Evolutionary conservation across 1,284 basidiomycete genomes (phyloP), one percentile per base, ranked within the genome.

Genomic region (Omphalotus olearius): DNA sequence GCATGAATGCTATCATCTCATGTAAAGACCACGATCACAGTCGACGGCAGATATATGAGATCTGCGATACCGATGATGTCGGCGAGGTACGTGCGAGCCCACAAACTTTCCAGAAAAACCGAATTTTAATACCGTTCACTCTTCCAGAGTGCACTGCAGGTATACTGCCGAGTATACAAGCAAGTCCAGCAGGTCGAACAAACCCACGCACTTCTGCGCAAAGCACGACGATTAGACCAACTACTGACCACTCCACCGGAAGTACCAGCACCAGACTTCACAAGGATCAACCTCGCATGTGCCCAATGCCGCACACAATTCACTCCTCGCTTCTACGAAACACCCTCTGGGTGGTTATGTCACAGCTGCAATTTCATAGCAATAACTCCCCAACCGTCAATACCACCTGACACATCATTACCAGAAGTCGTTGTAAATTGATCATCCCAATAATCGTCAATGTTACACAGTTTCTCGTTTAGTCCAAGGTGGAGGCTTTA

Each of bases 131-230:
- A 45, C 35, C 47, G 56, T 49, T 30, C 44, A 38, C 16, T 47
- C 16, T 20, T 37, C 43, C 47, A 26, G 41, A 94, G 88, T 92
- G 88, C 91, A 1, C 75, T 97, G 17, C 91, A 96, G 69, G 79
- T 91, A 13, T 97, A 90, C 66, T 87, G 85, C 38, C 78, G 78
- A 50, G 78, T 82, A 7, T 95, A 95, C 74, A 96, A 96, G 69
- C 84, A 87, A 60, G 85, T 88, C 1, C 73, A 76, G 14, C 50
- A 51, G 0, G 69, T 82, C 5, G 73, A 77, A 6, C 80, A 88
- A 60, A 81, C 88, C 2, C 91, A 94, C 64, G 88, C 83, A 1
- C 76, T 94, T 10, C 76, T 95, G 37, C 86, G 92, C 52, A 94
- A 95, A 68, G 92, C 92, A 6, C 81, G 80, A 26, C 81, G 91